These are phyloP conservation scores for Erysimum cheiranthoides DNA, from an alignment of 345 rosid genomes.

Conservation along the genomic window DNA sequence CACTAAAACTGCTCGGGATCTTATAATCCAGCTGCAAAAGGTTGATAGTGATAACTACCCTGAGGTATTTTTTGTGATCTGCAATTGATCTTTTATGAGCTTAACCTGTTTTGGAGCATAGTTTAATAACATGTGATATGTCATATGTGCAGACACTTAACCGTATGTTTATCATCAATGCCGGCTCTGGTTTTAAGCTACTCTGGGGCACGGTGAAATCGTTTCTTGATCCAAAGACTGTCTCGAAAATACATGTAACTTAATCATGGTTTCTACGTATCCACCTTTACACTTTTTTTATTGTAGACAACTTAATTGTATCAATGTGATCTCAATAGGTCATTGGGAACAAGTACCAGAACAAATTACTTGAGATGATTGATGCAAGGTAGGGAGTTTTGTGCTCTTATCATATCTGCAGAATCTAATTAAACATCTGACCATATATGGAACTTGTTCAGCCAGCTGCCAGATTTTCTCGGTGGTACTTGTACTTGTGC, in stretches of 20 bases:
- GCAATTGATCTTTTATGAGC: background rate
- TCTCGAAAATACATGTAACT: constrained; percentile 81
- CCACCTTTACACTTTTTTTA: background rate
- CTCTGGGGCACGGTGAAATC: constrained; percentile 77
- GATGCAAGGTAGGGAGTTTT: constrained; percentile 66
- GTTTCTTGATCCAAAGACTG: constrained; percentile 87
- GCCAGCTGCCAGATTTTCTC: constrained; percentile 92
- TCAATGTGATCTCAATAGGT: constrained; percentile 58
- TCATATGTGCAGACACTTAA: constrained; percentile 70
- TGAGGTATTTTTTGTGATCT: constrained; percentile 62
- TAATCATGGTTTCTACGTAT: background rate
- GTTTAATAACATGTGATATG: constrained; percentile 21
- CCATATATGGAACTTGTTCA: constrained; percentile 47
- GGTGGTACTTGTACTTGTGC: constrained; percentile 90
- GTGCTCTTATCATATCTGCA: constrained; percentile 3
- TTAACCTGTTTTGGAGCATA: constrained; percentile 4
- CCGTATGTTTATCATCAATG: constrained; percentile 88
- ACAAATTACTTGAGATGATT: constrained; percentile 80
- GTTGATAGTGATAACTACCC: constrained; percentile 91
- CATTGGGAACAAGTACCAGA: constrained; percentile 83
- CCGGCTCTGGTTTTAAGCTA: constrained; percentile 87
- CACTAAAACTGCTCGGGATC: constrained; percentile 84
- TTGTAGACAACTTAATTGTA: background rate
- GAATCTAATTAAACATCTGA: constrained; percentile 1
- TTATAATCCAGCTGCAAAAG: constrained; percentile 77